Evolutionary conservation across 495 filamentous ascomycete species (phyloP), one percentile per base, ranked within the genome.

Genomic region (Aspergillus bertholletiae): DNA sequence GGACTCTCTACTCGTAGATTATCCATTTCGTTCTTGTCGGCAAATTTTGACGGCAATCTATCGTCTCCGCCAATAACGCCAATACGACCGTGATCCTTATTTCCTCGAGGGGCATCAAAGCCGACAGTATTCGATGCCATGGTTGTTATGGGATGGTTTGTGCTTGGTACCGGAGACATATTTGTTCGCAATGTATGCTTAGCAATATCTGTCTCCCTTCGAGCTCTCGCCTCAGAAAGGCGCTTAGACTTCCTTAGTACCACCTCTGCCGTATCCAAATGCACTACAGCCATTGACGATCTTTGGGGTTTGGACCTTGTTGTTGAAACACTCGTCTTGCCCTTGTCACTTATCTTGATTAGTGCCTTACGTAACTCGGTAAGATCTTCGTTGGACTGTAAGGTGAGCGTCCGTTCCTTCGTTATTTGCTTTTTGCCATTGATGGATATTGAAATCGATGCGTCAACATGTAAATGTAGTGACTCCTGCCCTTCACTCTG

Each of bases 221-320:
- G 7, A n/a, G 34, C 13, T 22, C 39, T 43, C 13, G 39, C 39
- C 20, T 43, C 39, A 15, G 39, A 6, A 12, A 22, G 18, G 39
- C 39, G 17, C 20, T 43, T 43, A 11, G 40, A 52, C 40, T 40
- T 48, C 13, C 12, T 41, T 27, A 26, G 15, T 18, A 62, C 44
- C 20, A 58, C 51, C 0, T 60, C 54, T 3, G 21, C 55, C 13
- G 32, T 47, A 44, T 63, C 57, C 49, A 63, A 35, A 5, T 49
- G 32, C 48, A 59, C 43, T 34, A 57, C 11, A 1, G 57, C 20
- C 5, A 48, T 51, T 22, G 59, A 61, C 27, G 50, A 51, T 27
- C 45, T 56, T 28, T 49, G 59, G 34, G 17, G 26, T 0, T 5
- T 24, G 12, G 30, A 18, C 2, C n/a, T 35, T n/a, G 11, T 40